Percentiles rank a stretch among this genome's conserved stretches.
phyloP scores from a whole-genome alignment of 2,329 filamentous ascomycete genomes.

The Fusarium sp. region DNA sequence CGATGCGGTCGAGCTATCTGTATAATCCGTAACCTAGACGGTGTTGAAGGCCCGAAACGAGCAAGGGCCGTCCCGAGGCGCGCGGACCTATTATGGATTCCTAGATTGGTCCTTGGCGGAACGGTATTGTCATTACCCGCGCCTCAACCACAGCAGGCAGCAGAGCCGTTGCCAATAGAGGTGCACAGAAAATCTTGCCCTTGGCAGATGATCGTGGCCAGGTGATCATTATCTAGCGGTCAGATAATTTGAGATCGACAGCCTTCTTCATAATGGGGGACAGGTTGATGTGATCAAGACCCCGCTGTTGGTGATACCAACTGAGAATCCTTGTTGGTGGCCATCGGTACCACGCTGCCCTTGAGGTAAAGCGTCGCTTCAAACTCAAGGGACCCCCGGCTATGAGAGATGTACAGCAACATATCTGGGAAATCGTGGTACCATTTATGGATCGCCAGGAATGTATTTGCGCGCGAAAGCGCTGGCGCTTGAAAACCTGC shows the following conservation, averaged over 20 bases:
- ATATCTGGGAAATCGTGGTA: constrained; percentile 31
- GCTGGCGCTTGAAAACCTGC: constrained; percentile 14
- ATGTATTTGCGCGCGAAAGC: constrained; percentile 15
- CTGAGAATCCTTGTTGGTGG: constrained; percentile 27
- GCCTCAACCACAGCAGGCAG: constrained; percentile 18
- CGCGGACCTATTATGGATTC: constrained; percentile 41
- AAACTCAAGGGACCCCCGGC: constrained; percentile 25
- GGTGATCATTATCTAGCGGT: constrained; percentile 33
- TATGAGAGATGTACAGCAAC: constrained; percentile 22
- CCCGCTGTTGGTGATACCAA: constrained; percentile 42
- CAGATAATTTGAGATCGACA: constrained; percentile 27
- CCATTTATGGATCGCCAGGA: constrained; percentile 30
- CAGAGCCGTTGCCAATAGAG: constrained; percentile 18
- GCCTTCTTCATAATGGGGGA: constrained; percentile 31
- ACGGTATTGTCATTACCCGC: constrained; percentile 12
- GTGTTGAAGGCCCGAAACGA: constrained; percentile 34
- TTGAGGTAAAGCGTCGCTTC: constrained; percentile 31
- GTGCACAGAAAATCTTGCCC: constrained; percentile 11
- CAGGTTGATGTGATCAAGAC: constrained; percentile 37
- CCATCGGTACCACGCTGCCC: constrained; percentile 29
- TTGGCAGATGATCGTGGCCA: constrained; percentile 33
- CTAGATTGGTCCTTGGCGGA: constrained; percentile 30
- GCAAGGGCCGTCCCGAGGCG: constrained; percentile 38
- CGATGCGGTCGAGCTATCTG: constrained; percentile 32
- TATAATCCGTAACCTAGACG: constrained; percentile 25